Conservation (phyloP, 257 asterid species). For the Avicennia marina region DNA sequence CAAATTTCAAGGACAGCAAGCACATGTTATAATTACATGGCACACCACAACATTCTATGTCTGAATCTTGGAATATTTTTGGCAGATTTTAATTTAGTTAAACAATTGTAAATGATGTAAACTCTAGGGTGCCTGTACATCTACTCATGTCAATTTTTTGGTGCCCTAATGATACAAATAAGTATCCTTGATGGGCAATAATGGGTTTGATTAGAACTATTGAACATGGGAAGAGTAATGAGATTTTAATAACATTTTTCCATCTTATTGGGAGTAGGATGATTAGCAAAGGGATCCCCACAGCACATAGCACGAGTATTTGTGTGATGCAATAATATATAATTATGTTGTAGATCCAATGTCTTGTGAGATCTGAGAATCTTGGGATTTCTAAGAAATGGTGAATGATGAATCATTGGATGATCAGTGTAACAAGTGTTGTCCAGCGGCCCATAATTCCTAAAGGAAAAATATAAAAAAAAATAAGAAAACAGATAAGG, state of each 20-base stretch:
- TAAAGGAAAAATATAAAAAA: constrained; percentile 5
- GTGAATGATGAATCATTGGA: not conserved
- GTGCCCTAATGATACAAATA: not conserved
- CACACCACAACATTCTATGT: not conserved
- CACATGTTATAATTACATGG: no score
- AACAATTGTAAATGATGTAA: no score
- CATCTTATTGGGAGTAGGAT: no score
- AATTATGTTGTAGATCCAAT: constrained; percentile 32
- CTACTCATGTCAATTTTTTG: no score
- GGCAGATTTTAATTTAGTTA: not conserved
- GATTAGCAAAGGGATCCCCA: no score
- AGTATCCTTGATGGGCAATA: not conserved
- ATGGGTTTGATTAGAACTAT: not conserved
- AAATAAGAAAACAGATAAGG: not conserved
- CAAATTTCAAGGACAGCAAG: constrained; percentile 1
- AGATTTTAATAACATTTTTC: no score
- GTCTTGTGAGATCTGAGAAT: constrained; percentile 29
- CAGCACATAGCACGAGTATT: no score
- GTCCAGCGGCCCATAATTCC: no score
- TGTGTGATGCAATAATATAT: no score
- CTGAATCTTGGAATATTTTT: not conserved
- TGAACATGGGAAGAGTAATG: not conserved
- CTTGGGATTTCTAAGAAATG: constrained; percentile 15
- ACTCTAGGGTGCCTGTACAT: no score
- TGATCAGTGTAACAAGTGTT: no score